Evolutionary conservation across 176 grass and related monocot species (phyloP).

Genomic region (Paspalum notatum): DNA sequence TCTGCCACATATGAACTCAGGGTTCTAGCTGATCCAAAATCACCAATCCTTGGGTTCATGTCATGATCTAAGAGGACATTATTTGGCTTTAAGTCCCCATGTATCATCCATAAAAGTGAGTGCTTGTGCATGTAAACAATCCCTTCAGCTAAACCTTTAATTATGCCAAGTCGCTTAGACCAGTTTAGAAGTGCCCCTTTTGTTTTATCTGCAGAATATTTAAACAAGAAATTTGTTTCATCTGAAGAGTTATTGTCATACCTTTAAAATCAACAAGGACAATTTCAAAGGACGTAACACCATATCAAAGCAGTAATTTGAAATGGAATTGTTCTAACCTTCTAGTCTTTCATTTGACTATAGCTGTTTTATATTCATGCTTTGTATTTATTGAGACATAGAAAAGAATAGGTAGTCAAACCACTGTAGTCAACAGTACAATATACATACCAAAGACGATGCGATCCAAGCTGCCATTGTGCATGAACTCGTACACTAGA

Average conservation of each 20-base stretch:
- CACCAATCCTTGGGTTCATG: constrained; percentile 36
- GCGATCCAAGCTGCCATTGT: not conserved
- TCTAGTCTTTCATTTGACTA: not conserved
- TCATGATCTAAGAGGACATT: constrained; percentile 41
- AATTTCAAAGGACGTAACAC: not conserved
- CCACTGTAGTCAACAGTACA: no score
- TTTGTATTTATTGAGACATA: no score
- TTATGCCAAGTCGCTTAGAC: constrained; percentile 36
- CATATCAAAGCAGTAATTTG: not conserved
- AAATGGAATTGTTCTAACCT: not conserved
- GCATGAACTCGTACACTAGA: constrained; percentile 33
- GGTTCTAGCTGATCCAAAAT: constrained; percentile 45
- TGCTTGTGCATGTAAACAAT: constrained; percentile 47
- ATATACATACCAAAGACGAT: no score
- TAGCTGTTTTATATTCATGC: no score
- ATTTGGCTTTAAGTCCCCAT: constrained; percentile 41
- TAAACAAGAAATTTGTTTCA: not conserved
- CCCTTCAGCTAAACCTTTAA: constrained; percentile 25
- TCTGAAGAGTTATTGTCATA: not conserved
- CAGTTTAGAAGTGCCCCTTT: constrained; percentile 25
- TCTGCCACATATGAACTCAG: constrained; percentile 38
- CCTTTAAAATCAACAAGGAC: not conserved
- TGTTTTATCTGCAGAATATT: constrained; percentile 7
- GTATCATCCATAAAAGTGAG: constrained; percentile 31
- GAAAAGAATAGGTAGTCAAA: no score